These are phyloP conservation scores for Paramyrothecium roridum DNA, from an alignment of 2,329 filamentous ascomycete genomes.

Conservation along the genomic window DNA sequence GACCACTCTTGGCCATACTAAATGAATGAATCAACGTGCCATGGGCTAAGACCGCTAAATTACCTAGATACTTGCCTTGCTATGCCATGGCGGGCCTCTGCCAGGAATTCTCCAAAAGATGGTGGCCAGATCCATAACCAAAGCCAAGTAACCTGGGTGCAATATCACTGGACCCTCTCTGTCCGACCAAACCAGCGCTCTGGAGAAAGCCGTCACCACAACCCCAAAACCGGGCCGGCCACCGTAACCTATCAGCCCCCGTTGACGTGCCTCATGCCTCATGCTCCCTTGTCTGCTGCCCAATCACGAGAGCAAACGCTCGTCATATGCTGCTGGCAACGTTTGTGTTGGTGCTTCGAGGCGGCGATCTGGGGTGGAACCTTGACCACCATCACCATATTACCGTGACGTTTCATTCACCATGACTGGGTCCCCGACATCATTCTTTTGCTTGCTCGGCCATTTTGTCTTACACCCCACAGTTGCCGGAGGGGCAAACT, in stretches of 20 bases:
- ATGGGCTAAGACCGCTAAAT: too few species aligned
- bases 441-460: background rate
- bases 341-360: background rate
- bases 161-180: too few species aligned
- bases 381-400: background rate
- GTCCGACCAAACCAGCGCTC: too few species aligned
- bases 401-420: slow-evolving; percentile 12
- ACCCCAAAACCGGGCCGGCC: background rate
- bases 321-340: background rate
- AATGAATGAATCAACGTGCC: too few species aligned
- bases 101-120: too few species aligned
- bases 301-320: background rate
- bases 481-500: background rate
- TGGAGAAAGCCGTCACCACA: background rate
- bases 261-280: background rate
- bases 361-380: background rate
- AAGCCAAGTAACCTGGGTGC: too few species aligned
- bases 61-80: too few species aligned
- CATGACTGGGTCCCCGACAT: slow-evolving; percentile 2
- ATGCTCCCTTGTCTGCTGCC: background rate
- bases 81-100: too few species aligned
- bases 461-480: background rate
- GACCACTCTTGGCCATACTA: too few species aligned
- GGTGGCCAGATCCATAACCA: too few species aligned
- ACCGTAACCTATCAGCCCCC: background rate